Conservation (phyloP, 2,329 filamentous ascomycete genomes). For the Pyrenochaeta sp. region DNA sequence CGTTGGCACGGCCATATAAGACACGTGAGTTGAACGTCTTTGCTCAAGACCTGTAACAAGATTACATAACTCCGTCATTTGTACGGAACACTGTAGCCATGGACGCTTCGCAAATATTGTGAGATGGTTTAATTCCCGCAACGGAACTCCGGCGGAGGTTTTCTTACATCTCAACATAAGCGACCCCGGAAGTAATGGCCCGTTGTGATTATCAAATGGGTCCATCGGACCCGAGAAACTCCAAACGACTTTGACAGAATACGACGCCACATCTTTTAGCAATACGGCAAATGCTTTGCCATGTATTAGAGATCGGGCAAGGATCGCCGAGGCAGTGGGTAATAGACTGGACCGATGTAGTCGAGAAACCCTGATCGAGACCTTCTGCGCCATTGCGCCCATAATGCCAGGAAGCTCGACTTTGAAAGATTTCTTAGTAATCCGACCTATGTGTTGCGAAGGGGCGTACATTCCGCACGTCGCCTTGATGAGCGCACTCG, state of each 20-base stretch:
- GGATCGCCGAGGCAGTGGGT: conserved; percentile 19
- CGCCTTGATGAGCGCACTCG: conserved; percentile 14
- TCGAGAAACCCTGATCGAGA: conserved; percentile 15
- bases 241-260: conserved; percentile 18
- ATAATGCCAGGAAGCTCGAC: conserved; percentile 18
- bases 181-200: neutral
- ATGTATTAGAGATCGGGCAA: conserved; percentile 16
- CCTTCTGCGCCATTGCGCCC: conserved; percentile 20
- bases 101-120: conserved; percentile 22
- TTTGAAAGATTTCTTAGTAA: conserved; percentile 22
- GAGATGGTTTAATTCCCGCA: conserved; percentile 20
- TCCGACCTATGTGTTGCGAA: neutral
- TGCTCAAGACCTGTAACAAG: neutral
- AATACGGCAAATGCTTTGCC: conserved; percentile 21
- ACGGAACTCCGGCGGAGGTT: conserved; percentile 18
- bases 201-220: conserved; percentile 23
- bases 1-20: neutral
- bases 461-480: neutral
- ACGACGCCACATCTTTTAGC: conserved; percentile 20
- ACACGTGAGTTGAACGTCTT: neutral
- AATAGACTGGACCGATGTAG: conserved; percentile 16
- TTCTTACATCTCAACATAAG: conserved; percentile 27
- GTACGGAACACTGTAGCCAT: conserved; percentile 18
- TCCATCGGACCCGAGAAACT: conserved; percentile 20
- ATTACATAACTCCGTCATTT: conserved; percentile 17